These are phyloP conservation scores for Rhynchospora breviuscula DNA, from an alignment of 176 grass and related monocot species.

Conservation along the genomic window DNA sequence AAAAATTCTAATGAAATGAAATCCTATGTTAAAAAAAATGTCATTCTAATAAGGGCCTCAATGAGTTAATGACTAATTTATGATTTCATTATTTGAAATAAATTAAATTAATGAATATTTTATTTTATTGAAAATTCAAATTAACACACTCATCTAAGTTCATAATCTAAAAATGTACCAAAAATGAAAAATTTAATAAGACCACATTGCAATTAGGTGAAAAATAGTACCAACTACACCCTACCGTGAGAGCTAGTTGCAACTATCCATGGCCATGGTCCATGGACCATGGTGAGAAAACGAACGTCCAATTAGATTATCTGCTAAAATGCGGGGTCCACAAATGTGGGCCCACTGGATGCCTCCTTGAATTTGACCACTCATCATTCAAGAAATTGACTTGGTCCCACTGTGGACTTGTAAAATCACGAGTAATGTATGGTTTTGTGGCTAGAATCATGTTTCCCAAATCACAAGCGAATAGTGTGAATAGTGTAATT, in stretches of 20 bases:
- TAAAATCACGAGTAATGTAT: not conserved
- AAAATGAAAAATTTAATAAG: no score
- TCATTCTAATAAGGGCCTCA: no score
- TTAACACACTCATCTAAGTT: no score
- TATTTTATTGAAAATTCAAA: no score
- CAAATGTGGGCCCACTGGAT: not conserved
- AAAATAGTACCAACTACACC: not conserved
- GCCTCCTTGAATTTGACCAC: constrained; percentile 3
- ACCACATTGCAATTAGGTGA: not conserved
- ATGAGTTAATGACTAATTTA: no score
- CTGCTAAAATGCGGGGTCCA: not conserved
- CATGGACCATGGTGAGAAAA: not conserved
- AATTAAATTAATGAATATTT: no score
- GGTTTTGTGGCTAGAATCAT: not conserved
- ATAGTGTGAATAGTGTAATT: not conserved
- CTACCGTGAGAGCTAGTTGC: not conserved
- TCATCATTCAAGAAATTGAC: constrained; percentile 20
- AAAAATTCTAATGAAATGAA: no score
- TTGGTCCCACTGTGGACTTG: not conserved
- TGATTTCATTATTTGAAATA: no score
- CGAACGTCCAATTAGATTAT: not conserved
- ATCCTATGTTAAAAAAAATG: no score
- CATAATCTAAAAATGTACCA: no score
- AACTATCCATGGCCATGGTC: not conserved
- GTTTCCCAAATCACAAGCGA: not conserved